Conservation (phyloP, 768 basidiomycete species). For the Galerina sulciceps region DNA sequence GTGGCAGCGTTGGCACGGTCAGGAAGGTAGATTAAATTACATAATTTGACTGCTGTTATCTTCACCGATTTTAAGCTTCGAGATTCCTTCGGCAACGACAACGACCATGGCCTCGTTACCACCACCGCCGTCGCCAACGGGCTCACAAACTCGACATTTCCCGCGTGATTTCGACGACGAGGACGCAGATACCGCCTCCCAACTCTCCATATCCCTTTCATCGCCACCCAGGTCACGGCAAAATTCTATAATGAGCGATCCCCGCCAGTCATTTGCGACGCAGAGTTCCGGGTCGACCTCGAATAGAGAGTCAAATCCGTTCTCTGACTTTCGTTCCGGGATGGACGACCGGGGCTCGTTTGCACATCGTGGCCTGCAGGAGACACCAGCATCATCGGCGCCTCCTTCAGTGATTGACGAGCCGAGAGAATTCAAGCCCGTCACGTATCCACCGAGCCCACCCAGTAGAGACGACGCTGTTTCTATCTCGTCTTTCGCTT, state of each 20-base stretch:
- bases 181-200: constrained; percentile 80
- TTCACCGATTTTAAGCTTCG: constrained; percentile 1
- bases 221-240: constrained; percentile 63
- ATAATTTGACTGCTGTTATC: background rate
- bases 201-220: constrained; percentile 76
- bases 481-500: constrained; percentile 66
- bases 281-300: constrained; percentile 30
- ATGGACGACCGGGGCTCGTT: background rate
- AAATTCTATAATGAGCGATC: constrained; percentile 33
- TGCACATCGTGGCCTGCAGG: constrained; percentile 15
- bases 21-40: background rate
- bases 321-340: constrained; percentile 10
- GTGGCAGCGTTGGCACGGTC: background rate
- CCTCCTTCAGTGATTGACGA: constrained; percentile 50
- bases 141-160: constrained; percentile 30
- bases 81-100: constrained; percentile 3
- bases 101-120: constrained; percentile 24
- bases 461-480: constrained; percentile 50
- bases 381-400: constrained; percentile 56
- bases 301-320: constrained; percentile 15
- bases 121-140: constrained; percentile 36
- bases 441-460: constrained; percentile 66
- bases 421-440: constrained; percentile 30
- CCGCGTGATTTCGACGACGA: constrained; percentile 43
- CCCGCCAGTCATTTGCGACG: constrained; percentile 31